Evolutionary conservation across 148 eudicot species (phyloP).

Genomic region (Amaranthus palmeri): DNA sequence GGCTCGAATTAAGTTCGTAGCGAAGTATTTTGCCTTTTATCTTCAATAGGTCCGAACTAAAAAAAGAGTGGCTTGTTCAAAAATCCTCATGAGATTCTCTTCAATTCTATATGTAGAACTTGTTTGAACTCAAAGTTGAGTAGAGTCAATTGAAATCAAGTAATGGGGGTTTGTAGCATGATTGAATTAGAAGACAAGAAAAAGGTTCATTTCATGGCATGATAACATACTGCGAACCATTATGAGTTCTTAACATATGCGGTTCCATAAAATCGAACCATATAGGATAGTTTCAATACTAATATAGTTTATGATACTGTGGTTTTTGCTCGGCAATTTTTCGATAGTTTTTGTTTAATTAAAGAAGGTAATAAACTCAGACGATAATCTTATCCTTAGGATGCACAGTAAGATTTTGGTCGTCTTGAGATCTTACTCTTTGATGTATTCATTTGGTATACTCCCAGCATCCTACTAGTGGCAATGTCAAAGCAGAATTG

Average conservation of each 20-base stretch:
- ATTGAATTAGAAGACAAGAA: no score
- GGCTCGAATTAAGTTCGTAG: background rate
- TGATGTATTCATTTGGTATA: background rate
- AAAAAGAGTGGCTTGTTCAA: background rate
- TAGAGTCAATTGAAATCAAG: no score
- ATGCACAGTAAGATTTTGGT: background rate
- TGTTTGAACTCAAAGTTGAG: no score
- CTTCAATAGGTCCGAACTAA: background rate
- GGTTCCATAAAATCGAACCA: no score
- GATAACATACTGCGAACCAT: no score
- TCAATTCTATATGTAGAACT: background rate
- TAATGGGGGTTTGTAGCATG: no score
- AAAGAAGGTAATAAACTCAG: background rate
- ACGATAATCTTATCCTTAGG: background rate
- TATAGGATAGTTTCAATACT: background rate
- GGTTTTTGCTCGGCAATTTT: background rate
- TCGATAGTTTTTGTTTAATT: no score
- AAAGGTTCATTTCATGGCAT: no score
- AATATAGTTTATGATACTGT: background rate
- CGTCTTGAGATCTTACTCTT: background rate
- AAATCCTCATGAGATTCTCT: background rate
- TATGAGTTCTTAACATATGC: no score
- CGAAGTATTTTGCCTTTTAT: background rate
- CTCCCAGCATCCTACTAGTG: background rate
- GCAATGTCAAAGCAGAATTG: background rate